A percentile compares a stretch with the other conserved stretches of the same genome.
These are phyloP conservation scores for Pseudogymnoascus sp. DNA, from an alignment of 2,329 filamentous ascomycete species.

Conservation along the genomic window DNA sequence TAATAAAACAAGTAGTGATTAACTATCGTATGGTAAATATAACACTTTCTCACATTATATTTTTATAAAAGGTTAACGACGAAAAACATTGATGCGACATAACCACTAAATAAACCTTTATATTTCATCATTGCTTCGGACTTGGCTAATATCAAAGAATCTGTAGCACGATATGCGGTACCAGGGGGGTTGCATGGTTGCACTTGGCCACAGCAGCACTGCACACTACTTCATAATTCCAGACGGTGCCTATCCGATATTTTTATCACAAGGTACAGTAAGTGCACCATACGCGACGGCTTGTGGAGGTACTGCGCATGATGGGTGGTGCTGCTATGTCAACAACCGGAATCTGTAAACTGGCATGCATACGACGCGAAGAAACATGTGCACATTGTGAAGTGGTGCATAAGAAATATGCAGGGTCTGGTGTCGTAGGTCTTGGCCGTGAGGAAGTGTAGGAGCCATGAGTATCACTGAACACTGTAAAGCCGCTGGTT, in stretches of 20 bases:
- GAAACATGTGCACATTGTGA: not conserved
- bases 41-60: too few species aligned
- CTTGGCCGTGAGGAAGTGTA: not conserved
- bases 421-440: not conserved
- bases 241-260: not conserved
- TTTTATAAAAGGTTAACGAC: too few species aligned
- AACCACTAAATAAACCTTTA: too few species aligned
- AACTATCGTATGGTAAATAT: too few species aligned
- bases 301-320: not conserved
- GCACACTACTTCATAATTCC: not conserved
- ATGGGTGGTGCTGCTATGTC: not conserved
- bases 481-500: not conserved
- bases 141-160: not conserved
- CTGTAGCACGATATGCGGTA: not conserved
- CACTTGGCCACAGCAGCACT: not conserved
- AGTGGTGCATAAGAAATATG: not conserved
- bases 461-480: not conserved
- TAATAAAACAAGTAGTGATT: too few species aligned
- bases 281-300: not conserved
- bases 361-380: not conserved
- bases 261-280: not conserved
- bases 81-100: too few species aligned
- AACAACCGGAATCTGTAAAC: not conserved
- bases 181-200: not conserved
- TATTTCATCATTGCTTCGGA: too few species aligned